phyloP scores from a whole-genome alignment of 2,329 filamentous ascomycete genomes.

The Talaromyces sp. region DNA sequence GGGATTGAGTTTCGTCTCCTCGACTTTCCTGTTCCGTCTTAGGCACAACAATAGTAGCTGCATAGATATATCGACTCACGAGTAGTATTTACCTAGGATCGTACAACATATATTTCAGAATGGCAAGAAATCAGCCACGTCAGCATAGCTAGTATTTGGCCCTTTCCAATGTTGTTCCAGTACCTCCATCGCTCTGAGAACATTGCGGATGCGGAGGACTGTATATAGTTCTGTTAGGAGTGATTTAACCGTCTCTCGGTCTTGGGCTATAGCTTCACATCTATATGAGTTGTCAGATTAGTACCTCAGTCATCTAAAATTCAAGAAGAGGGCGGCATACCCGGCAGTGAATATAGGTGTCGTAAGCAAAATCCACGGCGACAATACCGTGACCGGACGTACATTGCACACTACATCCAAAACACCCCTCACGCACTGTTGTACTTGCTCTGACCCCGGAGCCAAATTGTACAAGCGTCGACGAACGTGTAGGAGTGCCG shows the following conservation, averaged over 20 bases:
- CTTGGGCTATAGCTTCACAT: neutral
- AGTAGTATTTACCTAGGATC: too few relatives aligned
- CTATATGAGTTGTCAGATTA: neutral
- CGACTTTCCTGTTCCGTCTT: slow-evolving; percentile 5
- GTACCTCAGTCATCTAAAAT: neutral
- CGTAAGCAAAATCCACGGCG: slow-evolving; percentile 25
- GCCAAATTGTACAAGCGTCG: neutral
- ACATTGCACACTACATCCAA: slow-evolving; percentile 22
- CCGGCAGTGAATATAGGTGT: slow-evolving; percentile 26
- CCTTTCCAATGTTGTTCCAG: neutral
- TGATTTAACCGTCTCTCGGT: neutral
- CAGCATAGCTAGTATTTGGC: neutral
- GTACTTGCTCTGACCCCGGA: neutral
- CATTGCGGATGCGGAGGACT: neutral
- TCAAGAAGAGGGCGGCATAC: slow-evolving; percentile 2
- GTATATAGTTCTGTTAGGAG: neutral
- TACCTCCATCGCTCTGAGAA: neutral
- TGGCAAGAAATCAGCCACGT: neutral
- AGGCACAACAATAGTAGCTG: too few relatives aligned
- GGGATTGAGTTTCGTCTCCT: neutral
- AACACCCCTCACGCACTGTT: slow-evolving; percentile 20
- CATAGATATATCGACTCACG: too few relatives aligned
- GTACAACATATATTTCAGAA: too few relatives aligned
- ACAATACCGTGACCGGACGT: slow-evolving; percentile 22
- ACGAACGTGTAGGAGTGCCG: neutral